These are phyloP conservation scores for Penicillium hordei DNA, from an alignment of 2,329 filamentous ascomycete species.

Conservation along the genomic window DNA sequence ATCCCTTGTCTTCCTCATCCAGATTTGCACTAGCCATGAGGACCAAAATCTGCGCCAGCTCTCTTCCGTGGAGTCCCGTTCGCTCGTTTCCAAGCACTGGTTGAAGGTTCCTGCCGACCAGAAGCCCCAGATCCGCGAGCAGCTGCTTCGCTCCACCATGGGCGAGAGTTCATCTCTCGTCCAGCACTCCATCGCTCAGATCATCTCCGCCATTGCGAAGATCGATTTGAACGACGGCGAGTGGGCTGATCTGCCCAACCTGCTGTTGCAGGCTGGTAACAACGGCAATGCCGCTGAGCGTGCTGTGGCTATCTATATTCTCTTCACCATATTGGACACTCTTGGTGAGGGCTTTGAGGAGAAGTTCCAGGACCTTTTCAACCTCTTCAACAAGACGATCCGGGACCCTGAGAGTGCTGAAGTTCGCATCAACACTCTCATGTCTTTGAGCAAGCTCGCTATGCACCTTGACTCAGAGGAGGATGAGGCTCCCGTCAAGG, in stretches of 20 bases:
- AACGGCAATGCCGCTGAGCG: slow-evolving; percentile 74
- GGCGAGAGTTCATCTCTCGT: slow-evolving; percentile 74
- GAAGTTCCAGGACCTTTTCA: slow-evolving; percentile 75
- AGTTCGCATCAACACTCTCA: slow-evolving; percentile 90
- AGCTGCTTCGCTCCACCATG: slow-evolving; percentile 79
- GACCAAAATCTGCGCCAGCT: slow-evolving; percentile 75
- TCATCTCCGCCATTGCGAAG: slow-evolving; percentile 82
- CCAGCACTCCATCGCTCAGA: slow-evolving; percentile 81
- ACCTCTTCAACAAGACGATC: slow-evolving; percentile 82
- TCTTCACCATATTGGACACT: slow-evolving; percentile 87
- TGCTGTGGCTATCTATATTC: slow-evolving; percentile 88
- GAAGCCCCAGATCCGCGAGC: slow-evolving; percentile 76
- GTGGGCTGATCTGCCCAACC: slow-evolving; percentile 76
- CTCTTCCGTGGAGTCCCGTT: slow-evolving; percentile 83
- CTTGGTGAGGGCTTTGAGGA: slow-evolving; percentile 81
- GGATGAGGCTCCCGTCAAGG: slow-evolving; percentile 68
- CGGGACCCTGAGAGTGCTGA: slow-evolving; percentile 86
- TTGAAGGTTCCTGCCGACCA: slow-evolving; percentile 67
- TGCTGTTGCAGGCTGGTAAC: slow-evolving; percentile 75
- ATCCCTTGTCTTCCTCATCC: slow-evolving; percentile 80
- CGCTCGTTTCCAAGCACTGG: slow-evolving; percentile 86
- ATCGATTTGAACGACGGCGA: slow-evolving; percentile 84
- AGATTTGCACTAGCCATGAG: slow-evolving; percentile 79
- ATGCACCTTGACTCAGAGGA: slow-evolving; percentile 87
- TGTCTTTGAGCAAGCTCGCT: slow-evolving; percentile 82